A percentile compares a stretch with the other conserved stretches of the same genome.
phyloP scores from a whole-genome alignment of 345 rosid species.

The Rhodamnia argentea region DNA sequence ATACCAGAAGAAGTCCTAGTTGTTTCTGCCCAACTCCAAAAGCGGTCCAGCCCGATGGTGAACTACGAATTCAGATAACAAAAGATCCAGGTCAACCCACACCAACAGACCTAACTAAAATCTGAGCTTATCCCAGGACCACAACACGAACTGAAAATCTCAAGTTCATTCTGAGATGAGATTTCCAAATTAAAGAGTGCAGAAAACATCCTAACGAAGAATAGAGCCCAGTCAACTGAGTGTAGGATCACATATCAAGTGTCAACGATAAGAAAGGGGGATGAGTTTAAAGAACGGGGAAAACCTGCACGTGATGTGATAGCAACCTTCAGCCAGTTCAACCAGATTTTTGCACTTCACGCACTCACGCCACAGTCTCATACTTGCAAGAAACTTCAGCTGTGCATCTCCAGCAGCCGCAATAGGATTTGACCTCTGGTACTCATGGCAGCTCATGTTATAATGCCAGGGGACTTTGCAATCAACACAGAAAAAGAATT shows the following conservation, averaged over 20 bases:
- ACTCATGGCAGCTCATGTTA: constrained; percentile 27
- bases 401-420: constrained; percentile 25
- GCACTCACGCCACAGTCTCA: constrained; percentile 49
- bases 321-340: constrained; percentile 55
- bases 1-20: neutral
- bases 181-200: neutral
- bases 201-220: neutral
- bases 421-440: constrained; percentile 25
- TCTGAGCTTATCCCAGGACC: neutral
- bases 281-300: neutral
- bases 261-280: neutral
- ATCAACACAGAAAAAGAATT: constrained; percentile 38
- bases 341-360: constrained; percentile 40
- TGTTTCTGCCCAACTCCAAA: neutral
- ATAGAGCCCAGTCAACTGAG: neutral
- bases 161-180: neutral
- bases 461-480: constrained; percentile 80
- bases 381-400: constrained; percentile 42
- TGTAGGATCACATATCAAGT: neutral
- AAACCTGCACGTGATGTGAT: constrained; percentile 66
- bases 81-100: neutral
- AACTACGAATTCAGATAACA: neutral
- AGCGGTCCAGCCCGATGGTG: neutral
- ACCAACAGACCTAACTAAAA: neutral
- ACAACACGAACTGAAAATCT: neutral